Percentiles rank a stretch among this genome's conserved stretches.
Evolutionary conservation across 495 filamentous ascomycete species (phyloP).

Genomic region (Letharia columbiana): DNA sequence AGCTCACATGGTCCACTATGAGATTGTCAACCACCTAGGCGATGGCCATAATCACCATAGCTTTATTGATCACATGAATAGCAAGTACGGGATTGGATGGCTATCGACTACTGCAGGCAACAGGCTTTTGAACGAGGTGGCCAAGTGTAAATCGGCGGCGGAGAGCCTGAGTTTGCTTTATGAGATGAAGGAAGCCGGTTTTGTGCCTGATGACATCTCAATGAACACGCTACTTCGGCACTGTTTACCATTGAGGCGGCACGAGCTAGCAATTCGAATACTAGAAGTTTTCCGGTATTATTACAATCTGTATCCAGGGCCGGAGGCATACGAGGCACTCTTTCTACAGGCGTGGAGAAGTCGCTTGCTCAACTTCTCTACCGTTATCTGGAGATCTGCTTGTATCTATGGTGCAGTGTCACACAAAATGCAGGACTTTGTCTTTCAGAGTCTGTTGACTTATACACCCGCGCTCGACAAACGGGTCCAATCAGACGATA

Average conservation of each 20-base stretch:
- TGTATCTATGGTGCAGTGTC: slow-evolving; percentile 36
- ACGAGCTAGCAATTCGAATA: slow-evolving; percentile 15
- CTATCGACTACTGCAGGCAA: slow-evolving; percentile 31
- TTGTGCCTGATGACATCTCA: slow-evolving; percentile 16
- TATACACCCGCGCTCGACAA: not conserved
- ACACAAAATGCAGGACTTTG: slow-evolving; percentile 31
- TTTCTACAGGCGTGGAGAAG: slow-evolving; percentile 37
- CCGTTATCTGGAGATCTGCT: slow-evolving; percentile 43
- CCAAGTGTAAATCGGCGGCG: slow-evolving; percentile 4
- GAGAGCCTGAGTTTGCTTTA: slow-evolving; percentile 16
- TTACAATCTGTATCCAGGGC: slow-evolving; percentile 12
- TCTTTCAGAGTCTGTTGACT: slow-evolving; percentile 17
- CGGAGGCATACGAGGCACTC: slow-evolving; percentile 23
- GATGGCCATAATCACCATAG: slow-evolving; percentile 30
- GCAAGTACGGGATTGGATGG: slow-evolving; percentile 31
- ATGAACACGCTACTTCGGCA: slow-evolving; percentile 19
- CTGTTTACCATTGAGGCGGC: slow-evolving; percentile 7
- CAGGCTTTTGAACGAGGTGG: slow-evolving; percentile 32
- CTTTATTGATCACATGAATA: slow-evolving; percentile 32
- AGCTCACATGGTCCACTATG: slow-evolving; percentile 7
- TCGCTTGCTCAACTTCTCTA: slow-evolving; percentile 36
- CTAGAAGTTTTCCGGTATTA: slow-evolving; percentile 11
- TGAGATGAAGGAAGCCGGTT: slow-evolving; percentile 14
- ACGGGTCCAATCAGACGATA: not conserved
- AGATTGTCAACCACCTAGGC: slow-evolving; percentile 18